These are phyloP conservation scores for Medicago truncatula DNA, from an alignment of 306 rosid genomes.

Conservation along the genomic window DNA sequence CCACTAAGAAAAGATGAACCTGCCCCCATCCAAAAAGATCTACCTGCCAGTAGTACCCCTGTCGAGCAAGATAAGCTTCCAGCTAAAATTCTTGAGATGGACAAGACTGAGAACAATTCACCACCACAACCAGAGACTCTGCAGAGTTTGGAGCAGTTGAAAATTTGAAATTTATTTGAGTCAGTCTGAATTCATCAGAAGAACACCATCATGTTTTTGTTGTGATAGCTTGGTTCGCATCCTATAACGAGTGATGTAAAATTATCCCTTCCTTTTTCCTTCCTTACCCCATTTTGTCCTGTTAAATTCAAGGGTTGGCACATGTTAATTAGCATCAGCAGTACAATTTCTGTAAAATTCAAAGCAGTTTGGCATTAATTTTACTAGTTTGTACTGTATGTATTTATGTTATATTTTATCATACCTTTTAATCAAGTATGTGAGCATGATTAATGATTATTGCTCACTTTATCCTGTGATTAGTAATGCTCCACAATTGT, in stretches of 20 bases:
- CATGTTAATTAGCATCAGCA: slow-evolving; percentile 71
- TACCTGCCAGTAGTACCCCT: slow-evolving; percentile 38
- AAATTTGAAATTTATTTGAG: slow-evolving; percentile 61
- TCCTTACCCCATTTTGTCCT: slow-evolving; percentile 57
- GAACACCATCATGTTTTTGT: slow-evolving; percentile 63
- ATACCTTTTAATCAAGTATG: slow-evolving; percentile 30
- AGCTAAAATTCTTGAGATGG: slow-evolving; percentile 52
- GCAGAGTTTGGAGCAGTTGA: slow-evolving; percentile 64
- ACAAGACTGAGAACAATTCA: slow-evolving; percentile 43
- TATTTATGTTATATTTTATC: slow-evolving; percentile 40
- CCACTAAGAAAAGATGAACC: slow-evolving; percentile 62
- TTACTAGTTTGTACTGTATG: slow-evolving; percentile 35
- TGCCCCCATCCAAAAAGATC: slow-evolving; percentile 46
- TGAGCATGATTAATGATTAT: slow-evolving; percentile 24
- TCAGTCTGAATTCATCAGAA: slow-evolving; percentile 52
- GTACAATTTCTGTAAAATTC: slow-evolving; percentile 54
- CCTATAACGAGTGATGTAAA: slow-evolving; percentile 58
- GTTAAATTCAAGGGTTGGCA: slow-evolving; percentile 60
- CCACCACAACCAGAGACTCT: slow-evolving; percentile 52
- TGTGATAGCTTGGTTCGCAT: slow-evolving; percentile 54
- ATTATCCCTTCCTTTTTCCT: slow-evolving; percentile 45
- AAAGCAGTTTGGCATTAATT: slow-evolving; percentile 49
- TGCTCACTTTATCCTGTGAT: slow-evolving; percentile 28
- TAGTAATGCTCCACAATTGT: slow-evolving; percentile 5
- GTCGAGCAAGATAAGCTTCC: slow-evolving; percentile 41